Evolutionary conservation across 2,329 filamentous ascomycete genomes (phyloP).

Genomic region (Truncatella angustata): DNA sequence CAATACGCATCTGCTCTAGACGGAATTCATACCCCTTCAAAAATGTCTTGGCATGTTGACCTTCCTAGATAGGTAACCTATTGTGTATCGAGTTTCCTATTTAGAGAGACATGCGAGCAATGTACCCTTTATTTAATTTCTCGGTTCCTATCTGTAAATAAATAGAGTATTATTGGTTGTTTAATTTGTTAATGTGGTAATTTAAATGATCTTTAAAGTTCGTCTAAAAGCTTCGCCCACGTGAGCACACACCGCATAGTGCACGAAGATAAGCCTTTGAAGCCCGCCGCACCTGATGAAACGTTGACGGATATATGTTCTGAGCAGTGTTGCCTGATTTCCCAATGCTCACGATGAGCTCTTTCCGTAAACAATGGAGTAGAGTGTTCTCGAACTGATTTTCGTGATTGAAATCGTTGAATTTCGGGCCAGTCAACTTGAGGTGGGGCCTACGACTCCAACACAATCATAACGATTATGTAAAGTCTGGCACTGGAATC

Average conservation of each 20-base stretch:
- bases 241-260: background rate
- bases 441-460: too few species aligned
- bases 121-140: background rate
- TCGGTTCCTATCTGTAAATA: background rate
- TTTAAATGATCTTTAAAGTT: too few species aligned
- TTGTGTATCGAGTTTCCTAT: background rate
- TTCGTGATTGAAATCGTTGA: too few species aligned
- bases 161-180: background rate
- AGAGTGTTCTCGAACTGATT: background rate
- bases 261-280: background rate
- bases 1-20: background rate
- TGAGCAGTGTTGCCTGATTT: background rate
- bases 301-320: background rate
- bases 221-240: background rate
- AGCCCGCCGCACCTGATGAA: background rate
- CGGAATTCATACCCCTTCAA: background rate
- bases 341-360: background rate
- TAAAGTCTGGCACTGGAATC: too few species aligned
- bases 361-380: background rate
- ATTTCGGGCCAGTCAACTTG: too few species aligned
- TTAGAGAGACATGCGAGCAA: background rate
- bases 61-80: conserved; percentile 3
- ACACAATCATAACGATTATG: too few species aligned
- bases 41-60: background rate
- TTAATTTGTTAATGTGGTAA: background rate